Conservation (phyloP, 2,329 filamentous ascomycete species). For the Fusarium sp. region DNA sequence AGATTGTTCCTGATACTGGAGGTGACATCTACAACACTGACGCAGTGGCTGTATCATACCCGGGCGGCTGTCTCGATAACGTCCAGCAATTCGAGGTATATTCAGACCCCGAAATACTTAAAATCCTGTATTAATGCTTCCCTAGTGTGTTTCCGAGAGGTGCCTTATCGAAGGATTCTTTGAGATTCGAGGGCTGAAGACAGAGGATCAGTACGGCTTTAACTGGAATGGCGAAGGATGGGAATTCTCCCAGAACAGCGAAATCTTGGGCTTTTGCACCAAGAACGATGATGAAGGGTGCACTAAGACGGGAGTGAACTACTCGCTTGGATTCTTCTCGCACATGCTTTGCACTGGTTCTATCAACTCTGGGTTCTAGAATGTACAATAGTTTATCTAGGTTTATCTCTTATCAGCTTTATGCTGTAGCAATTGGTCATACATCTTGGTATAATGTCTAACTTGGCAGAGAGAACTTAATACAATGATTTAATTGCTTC, state of each 20-base stretch:
- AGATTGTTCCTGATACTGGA: not conserved
- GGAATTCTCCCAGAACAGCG: not conserved
- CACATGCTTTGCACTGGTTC: not conserved
- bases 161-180: not conserved
- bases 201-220: not conserved
- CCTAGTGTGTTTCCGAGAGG: not conserved
- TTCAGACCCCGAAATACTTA: no score
- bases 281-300: not conserved
- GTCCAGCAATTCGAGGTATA: not conserved
- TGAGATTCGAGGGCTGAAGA: not conserved
- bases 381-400: no score
- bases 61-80: not conserved
- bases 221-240: not conserved
- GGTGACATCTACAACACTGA: not conserved
- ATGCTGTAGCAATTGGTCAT: no score
- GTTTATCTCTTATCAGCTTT: no score
- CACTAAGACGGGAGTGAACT: not conserved
- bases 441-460: no score
- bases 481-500: not conserved
- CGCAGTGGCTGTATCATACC: not conserved
- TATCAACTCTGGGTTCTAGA: not conserved
- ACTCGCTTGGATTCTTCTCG: not conserved
- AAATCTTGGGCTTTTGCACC: not conserved
- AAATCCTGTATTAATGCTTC: no score
- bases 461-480: no score